Evolutionary conservation across 1,284 basidiomycete species (phyloP).

Genomic region (Naganishia albida): DNA sequence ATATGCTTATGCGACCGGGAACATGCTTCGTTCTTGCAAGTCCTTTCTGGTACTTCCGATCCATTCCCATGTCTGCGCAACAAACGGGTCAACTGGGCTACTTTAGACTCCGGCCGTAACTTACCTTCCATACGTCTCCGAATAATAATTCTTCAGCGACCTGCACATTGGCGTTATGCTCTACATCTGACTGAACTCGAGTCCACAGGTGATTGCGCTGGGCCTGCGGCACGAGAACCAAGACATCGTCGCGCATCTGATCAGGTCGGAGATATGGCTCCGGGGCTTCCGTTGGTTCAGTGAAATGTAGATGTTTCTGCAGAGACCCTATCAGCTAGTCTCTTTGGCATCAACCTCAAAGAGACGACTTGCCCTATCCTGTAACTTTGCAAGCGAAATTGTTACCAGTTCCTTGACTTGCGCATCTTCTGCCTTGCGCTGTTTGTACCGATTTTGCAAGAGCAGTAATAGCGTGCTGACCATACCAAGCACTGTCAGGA

Average conservation of each 20-base stretch:
- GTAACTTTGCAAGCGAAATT: slow-evolving; percentile 75
- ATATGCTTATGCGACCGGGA: slow-evolving; percentile 10
- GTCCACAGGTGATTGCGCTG: slow-evolving; percentile 76
- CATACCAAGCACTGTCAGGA: slow-evolving; percentile 27
- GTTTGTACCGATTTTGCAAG: slow-evolving; percentile 54
- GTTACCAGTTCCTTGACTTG: slow-evolving; percentile 76
- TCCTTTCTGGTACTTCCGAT: slow-evolving; percentile 32
- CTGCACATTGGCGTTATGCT: slow-evolving; percentile 91
- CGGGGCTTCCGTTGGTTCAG: slow-evolving; percentile 75
- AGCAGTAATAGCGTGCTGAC: slow-evolving; percentile 27
- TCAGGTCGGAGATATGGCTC: slow-evolving; percentile 80
- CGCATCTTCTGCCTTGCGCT: slow-evolving; percentile 64
- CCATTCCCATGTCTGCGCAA: slow-evolving; percentile 32
- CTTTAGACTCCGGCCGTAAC: background rate
- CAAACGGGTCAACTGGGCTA: background rate
- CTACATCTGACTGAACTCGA: slow-evolving; percentile 81
- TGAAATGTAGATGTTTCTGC: slow-evolving; percentile 74
- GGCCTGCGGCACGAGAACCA: slow-evolving; percentile 78
- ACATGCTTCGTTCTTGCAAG: slow-evolving; percentile 26
- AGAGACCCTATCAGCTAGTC: slow-evolving; percentile 7
- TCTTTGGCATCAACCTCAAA: background rate
- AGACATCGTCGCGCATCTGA: slow-evolving; percentile 85
- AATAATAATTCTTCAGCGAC: slow-evolving; percentile 81
- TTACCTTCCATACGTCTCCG: slow-evolving; percentile 62
- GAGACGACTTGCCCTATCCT: slow-evolving; percentile 62